phyloP scores from a whole-genome alignment of 192 early-diverging fungal genomes.

The Podila epigama region DNA sequence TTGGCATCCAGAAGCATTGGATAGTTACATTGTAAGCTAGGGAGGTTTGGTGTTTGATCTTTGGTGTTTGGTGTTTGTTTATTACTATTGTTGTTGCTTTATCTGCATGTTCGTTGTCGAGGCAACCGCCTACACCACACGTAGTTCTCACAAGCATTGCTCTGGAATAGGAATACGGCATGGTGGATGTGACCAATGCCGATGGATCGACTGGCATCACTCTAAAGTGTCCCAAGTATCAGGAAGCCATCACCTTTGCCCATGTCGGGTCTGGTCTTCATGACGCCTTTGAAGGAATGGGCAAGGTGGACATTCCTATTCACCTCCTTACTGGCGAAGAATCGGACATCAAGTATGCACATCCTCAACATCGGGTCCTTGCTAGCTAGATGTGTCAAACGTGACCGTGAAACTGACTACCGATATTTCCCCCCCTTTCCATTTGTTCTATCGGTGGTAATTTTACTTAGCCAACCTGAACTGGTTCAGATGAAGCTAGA shows the following conservation, averaged over 20 bases:
- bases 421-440: neutral
- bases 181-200: constrained; percentile 48
- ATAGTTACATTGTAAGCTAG: constrained; percentile 59
- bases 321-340: constrained; percentile 47
- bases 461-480: constrained; percentile 10
- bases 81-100: too few relatives aligned
- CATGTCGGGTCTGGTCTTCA: constrained; percentile 8
- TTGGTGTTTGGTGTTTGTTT: too few relatives aligned
- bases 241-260: constrained; percentile 52
- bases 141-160: neutral
- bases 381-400: neutral
- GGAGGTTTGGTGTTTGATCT: too few relatives aligned
- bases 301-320: constrained; percentile 45
- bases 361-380: neutral
- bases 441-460: neutral
- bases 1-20: constrained; percentile 59
- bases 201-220: constrained; percentile 36
- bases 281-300: constrained; percentile 37
- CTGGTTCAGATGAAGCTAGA: constrained; percentile 13
- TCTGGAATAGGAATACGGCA: constrained; percentile 48
- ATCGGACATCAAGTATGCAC: constrained; percentile 50
- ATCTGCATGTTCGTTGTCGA: too few relatives aligned
- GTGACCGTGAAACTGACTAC: too few relatives aligned
- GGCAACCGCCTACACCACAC: too few relatives aligned
- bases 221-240: constrained; percentile 52